These are phyloP conservation scores for Huiozyma naganishii DNA, from an alignment of 805 yeast species.

Conservation along the genomic window DNA sequence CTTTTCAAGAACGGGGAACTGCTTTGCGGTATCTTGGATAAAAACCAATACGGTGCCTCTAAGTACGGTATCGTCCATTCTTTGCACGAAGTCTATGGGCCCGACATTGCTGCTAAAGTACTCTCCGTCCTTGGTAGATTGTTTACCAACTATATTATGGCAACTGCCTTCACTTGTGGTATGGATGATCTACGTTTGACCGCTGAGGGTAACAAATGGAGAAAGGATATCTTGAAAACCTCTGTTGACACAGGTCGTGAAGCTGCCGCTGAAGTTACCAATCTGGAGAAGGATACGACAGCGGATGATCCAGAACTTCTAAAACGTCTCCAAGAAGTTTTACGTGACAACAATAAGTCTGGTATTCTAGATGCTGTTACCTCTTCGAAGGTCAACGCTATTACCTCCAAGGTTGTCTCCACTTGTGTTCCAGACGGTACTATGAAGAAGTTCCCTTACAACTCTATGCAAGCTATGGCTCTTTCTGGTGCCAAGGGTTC, in stretches of 20 bases:
- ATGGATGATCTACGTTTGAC: constrained; percentile 97
- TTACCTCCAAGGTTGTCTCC: constrained; percentile 89
- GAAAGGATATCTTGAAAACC: constrained; percentile 68
- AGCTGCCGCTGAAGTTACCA: constrained; percentile 93
- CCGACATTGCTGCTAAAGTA: constrained; percentile 79
- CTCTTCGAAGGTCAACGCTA: constrained; percentile 81
- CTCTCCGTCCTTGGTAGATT: constrained; percentile 88
- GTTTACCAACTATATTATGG: constrained; percentile 86
- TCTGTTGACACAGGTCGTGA: constrained; percentile 75
- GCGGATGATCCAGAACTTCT: constrained; percentile 65
- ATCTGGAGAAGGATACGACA: constrained; percentile 43
- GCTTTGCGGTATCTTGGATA: constrained; percentile 86
- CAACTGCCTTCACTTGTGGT: constrained; percentile 96
- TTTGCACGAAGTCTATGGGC: constrained; percentile 90
- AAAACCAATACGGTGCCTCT: constrained; percentile 97
- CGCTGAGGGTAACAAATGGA: constrained; percentile 80
- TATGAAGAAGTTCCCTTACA: constrained; percentile 88
- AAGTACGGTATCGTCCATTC: constrained; percentile 96
- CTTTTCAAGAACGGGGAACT: constrained; percentile 79
- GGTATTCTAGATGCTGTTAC: constrained; percentile 94
- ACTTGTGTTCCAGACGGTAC: constrained; percentile 95
- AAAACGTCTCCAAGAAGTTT: constrained; percentile 84
- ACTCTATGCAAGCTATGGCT: constrained; percentile 98
- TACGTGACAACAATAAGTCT: constrained; percentile 84
- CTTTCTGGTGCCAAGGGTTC: constrained; percentile 99